These are phyloP conservation scores for Lichtheimia hyalospora DNA, from an alignment of 371 early-diverging fungal genomes.

Conservation along the genomic window DNA sequence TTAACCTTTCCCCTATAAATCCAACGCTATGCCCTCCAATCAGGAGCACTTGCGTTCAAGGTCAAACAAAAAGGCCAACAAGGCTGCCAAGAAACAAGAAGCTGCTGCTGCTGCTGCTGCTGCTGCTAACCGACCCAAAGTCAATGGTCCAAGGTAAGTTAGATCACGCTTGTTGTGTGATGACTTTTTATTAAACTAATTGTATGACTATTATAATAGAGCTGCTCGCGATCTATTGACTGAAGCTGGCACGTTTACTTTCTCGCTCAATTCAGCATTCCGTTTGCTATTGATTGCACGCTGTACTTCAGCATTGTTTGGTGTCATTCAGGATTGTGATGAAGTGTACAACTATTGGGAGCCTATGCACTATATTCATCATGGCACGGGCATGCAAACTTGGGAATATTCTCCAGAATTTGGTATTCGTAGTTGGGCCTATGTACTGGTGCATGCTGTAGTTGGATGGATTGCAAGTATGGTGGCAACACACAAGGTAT, in stretches of 20 bases:
- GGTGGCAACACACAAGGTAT: conserved; percentile 56
- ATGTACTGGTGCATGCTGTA: conserved; percentile 64
- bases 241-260: conserved; percentile 38
- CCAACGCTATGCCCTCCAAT: conserved; percentile 10
- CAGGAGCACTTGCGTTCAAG: conserved; percentile 33
- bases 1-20: background rate
- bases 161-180: background rate
- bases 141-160: conserved; percentile 6
- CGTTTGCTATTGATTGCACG: conserved; percentile 58
- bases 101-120: conserved; percentile 8
- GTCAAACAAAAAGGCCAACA: conserved; percentile 26
- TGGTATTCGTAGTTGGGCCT: conserved; percentile 88
- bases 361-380: conserved; percentile 84
- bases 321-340: conserved; percentile 84
- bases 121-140: background rate
- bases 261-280: conserved; percentile 60
- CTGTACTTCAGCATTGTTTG: conserved; percentile 65
- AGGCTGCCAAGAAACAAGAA: conserved; percentile 18
- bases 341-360: conserved; percentile 98
- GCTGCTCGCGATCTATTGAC: conserved; percentile 35
- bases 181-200: background rate
- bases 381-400: conserved; percentile 88
- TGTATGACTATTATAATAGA: conserved; percentile 9
- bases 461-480: conserved; percentile 45
- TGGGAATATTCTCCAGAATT: conserved; percentile 95